Percentiles rank a stretch among this genome's conserved stretches.
Evolutionary conservation across 2,329 filamentous ascomycete genomes (phyloP).

Genomic region (Boeremia lycopersici): DNA sequence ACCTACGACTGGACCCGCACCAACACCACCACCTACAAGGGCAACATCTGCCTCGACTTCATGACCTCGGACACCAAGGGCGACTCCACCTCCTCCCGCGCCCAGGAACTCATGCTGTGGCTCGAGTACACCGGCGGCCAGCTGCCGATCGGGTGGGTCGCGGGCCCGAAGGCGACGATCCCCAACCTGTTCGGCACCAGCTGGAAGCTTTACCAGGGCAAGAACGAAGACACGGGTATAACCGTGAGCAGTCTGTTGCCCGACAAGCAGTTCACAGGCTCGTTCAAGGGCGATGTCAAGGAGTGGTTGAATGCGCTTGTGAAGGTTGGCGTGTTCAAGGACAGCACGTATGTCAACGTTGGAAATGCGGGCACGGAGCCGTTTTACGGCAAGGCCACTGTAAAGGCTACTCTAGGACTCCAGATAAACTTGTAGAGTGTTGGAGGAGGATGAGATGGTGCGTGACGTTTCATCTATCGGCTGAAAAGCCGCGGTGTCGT

Average conservation of each 20-base stretch:
- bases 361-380: conserved; percentile 48
- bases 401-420: conserved; percentile 29
- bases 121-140: conserved; percentile 54
- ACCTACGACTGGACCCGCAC: conserved; percentile 50
- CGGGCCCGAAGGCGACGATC: conserved; percentile 20
- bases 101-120: conserved; percentile 56
- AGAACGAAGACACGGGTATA: conserved; percentile 52
- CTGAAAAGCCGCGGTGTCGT: too few species aligned
- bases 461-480: too few species aligned
- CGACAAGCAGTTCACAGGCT: conserved; percentile 47
- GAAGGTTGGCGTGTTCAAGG: conserved; percentile 46
- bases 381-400: conserved; percentile 28
- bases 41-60: conserved; percentile 54
- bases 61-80: conserved; percentile 53
- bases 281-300: conserved; percentile 50
- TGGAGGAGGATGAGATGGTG: too few species aligned
- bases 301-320: conserved; percentile 51
- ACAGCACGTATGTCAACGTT: conserved; percentile 51
- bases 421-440: conserved; percentile 23
- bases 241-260: conserved; percentile 50
- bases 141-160: conserved; percentile 51
- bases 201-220: conserved; percentile 53
- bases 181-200: conserved; percentile 44
- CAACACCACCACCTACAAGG: conserved; percentile 52
- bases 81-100: conserved; percentile 49